A percentile compares a stretch with the other conserved stretches of the same genome.
These are phyloP conservation scores for Pseudogymnoascus sp. DNA, from an alignment of 2,329 filamentous ascomycete genomes.

Conservation along the genomic window DNA sequence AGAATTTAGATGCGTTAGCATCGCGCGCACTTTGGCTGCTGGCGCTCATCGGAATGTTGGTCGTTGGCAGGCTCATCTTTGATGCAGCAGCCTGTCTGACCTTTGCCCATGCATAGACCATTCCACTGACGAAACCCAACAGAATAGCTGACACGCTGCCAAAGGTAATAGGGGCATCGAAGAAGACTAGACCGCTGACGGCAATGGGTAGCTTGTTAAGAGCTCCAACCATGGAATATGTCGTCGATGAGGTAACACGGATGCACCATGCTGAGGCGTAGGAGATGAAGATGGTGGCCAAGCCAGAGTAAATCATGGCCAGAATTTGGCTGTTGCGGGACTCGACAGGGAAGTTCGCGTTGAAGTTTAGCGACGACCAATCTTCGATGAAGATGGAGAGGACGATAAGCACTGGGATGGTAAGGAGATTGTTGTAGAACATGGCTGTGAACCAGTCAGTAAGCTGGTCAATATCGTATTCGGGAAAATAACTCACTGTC, in stretches of 20 bases:
- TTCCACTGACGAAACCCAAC: slow-evolving; percentile 82
- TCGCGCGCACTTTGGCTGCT: slow-evolving; percentile 88
- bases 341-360: slow-evolving; percentile 79
- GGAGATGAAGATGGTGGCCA: slow-evolving; percentile 95
- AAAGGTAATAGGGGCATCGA: slow-evolving; percentile 85
- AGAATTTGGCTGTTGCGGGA: slow-evolving; percentile 70
- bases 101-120: slow-evolving; percentile 85
- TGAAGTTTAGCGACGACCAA: slow-evolving; percentile 80
- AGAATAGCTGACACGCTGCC: slow-evolving; percentile 86
- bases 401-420: slow-evolving; percentile 81
- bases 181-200: slow-evolving; percentile 86
- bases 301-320: slow-evolving; percentile 89
- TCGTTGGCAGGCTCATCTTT: slow-evolving; percentile 60
- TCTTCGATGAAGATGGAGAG: slow-evolving; percentile 80
- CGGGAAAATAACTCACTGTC: slow-evolving; percentile 63
- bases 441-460: slow-evolving; percentile 57
- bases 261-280: slow-evolving; percentile 99
- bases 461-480: slow-evolving; percentile 1
- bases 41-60: slow-evolving; percentile 59
- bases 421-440: slow-evolving; percentile 99
- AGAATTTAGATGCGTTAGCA: slow-evolving; percentile 44
- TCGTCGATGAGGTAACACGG: slow-evolving; percentile 91
- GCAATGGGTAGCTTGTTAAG: slow-evolving; percentile 98
- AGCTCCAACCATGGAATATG: slow-evolving; percentile 96
- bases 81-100: slow-evolving; percentile 64